Base-by-base conservation (phyloP, 1,284 basidiomycete species). In the Malassezia dermatis region DNA sequence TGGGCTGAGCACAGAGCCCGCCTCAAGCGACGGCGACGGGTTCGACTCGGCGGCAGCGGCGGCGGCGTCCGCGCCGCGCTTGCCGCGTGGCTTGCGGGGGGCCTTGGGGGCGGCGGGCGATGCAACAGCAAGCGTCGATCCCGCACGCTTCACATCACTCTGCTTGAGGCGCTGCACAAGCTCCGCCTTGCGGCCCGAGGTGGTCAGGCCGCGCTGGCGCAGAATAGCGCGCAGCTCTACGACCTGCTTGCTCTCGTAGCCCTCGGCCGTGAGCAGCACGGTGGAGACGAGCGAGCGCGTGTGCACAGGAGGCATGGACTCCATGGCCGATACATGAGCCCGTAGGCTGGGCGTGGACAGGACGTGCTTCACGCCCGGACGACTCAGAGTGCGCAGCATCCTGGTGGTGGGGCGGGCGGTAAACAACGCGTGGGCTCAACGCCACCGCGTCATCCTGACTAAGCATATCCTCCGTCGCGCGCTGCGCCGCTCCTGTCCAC, bases 101-200 rank as follows among this genome's bases (percentile, higher is more conserved):
- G 51, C 32, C 39, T 19, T 21, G 26, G 40, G 56, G 17, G 10
- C 34, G 27, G 24, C 52, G 35, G 30, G 32, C 27, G 32, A 28
- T 47, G 51, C 52, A 55, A 55, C 30, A 19, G 64, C 63, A 11
- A 62, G 54, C n/a, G 66, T 65, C 48, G 66, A 64, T 53, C 65
- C 65, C 37, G 65, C 60, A 51, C 65, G 51, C 50, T 43, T 52
- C 27, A 60, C 54, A 48, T 69, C 67, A 46, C 56, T 62, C 40
- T 67, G 60, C 32, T 65, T 60, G 24, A 69, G 59, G 53, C 67
- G 64, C 52, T 62, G 59, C 52, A 70, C 58, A 31, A 70, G 62
- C 35, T 70, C 65, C 0, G 64, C 63, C 56, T 67, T 65, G 35
- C 62, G 62, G 39, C 68, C 68, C 12, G 59, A 44, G n/a, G 59